Conservation (phyloP, 495 filamentous ascomycete genomes). For the Penicillium diatomitis region DNA sequence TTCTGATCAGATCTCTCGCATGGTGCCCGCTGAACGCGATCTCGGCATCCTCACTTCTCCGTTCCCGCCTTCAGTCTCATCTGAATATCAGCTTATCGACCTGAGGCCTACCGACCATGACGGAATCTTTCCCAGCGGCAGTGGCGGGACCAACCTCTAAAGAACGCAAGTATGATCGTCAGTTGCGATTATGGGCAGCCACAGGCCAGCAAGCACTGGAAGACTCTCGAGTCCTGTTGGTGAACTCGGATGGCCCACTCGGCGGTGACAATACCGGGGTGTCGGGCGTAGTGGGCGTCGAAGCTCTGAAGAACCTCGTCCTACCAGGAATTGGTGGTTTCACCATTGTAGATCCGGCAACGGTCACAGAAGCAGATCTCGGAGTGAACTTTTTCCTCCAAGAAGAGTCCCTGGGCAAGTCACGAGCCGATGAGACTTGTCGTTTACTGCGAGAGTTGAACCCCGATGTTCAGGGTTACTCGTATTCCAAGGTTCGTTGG, state of each 20-base stretch:
- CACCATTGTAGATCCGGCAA: constrained; percentile 75
- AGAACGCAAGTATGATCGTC: constrained; percentile 91
- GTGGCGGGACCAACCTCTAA: constrained; percentile 62
- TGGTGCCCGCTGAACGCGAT: neutral
- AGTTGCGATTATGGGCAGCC: constrained; percentile 91
- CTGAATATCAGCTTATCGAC: neutral
- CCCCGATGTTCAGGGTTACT: constrained; percentile 77
- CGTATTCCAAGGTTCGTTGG: constrained; percentile 36
- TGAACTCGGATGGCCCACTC: constrained; percentile 57
- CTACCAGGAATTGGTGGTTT: constrained; percentile 91
- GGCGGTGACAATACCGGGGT: constrained; percentile 37
- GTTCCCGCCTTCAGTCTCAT: neutral
- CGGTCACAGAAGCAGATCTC: constrained; percentile 71
- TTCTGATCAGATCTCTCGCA: neutral
- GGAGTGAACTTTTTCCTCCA: constrained; percentile 97
- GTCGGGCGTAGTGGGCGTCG: constrained; percentile 73
- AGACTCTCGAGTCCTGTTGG: constrained; percentile 74
- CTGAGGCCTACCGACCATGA: constrained; percentile 19
- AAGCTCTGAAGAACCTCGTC: constrained; percentile 93
- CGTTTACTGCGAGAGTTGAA: constrained; percentile 80
- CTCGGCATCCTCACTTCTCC: neutral
- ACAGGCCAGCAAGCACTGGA: constrained; percentile 86
- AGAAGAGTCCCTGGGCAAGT: constrained; percentile 62
- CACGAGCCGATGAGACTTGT: constrained; percentile 70
- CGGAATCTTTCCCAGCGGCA: constrained; percentile 29